These are phyloP conservation scores for Pyricularia pennisetigena DNA, from an alignment of 2,329 filamentous ascomycete species.

Conservation along the genomic window DNA sequence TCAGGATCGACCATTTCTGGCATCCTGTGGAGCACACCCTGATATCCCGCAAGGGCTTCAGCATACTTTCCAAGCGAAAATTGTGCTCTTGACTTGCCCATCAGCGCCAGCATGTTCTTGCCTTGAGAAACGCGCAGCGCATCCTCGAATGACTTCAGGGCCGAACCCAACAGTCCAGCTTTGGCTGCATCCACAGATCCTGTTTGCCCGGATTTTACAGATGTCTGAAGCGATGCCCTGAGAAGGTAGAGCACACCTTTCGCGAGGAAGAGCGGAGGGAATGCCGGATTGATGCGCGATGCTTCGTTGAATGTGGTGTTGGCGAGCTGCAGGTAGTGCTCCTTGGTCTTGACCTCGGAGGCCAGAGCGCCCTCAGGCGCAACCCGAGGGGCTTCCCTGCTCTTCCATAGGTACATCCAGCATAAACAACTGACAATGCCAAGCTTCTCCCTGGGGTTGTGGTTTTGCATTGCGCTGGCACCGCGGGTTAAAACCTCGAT, in stretches of 20 bases:
- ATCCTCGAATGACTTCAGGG: conserved; percentile 91
- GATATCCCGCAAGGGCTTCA: conserved; percentile 76
- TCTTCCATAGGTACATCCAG: conserved; percentile 88
- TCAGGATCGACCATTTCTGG: conserved; percentile 87
- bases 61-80: conserved; percentile 81
- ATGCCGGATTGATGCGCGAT: conserved; percentile 85
- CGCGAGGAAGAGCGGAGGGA: conserved; percentile 82
- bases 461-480: conserved; percentile 58
- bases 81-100: conserved; percentile 79
- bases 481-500: conserved; percentile 68
- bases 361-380: conserved; percentile 51
- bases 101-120: conserved; percentile 82
- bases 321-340: conserved; percentile 83
- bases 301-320: conserved; percentile 90
- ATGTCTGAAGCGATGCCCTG: conserved; percentile 73
- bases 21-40: conserved; percentile 77
- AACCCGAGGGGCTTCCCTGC: conserved; percentile 62
- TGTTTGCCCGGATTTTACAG: conserved; percentile 54
- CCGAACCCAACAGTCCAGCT: conserved; percentile 71
- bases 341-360: conserved; percentile 79
- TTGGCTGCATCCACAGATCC: conserved; percentile 61
- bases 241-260: conserved; percentile 83
- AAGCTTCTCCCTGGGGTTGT: conserved; percentile 71
- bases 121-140: conserved; percentile 75
- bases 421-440: conserved; percentile 77